Evolutionary conservation across 2,329 filamentous ascomycete genomes (phyloP).

Genomic region (Blastomyces parvus): DNA sequence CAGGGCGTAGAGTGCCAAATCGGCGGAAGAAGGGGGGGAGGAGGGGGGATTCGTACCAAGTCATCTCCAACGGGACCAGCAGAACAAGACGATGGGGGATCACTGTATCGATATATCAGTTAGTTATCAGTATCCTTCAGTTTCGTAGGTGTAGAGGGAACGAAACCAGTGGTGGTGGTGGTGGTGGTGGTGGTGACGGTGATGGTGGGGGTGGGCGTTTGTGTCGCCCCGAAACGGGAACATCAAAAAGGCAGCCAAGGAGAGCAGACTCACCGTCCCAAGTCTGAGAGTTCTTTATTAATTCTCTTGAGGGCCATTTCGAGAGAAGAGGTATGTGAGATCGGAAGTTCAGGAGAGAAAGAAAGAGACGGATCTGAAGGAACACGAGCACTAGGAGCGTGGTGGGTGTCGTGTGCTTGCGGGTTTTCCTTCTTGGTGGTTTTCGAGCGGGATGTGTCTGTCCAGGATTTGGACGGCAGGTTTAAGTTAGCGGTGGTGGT

Average conservation of each 20-base stretch:
- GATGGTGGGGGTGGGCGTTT: constrained; percentile 11
- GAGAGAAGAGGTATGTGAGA: constrained; percentile 15
- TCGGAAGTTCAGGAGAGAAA: constrained; percentile 3
- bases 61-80: constrained; percentile 95
- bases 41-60: constrained; percentile 91
- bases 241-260: constrained; percentile 6
- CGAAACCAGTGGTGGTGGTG: constrained; percentile 5
- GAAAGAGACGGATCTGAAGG: not conserved
- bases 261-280: constrained; percentile 38
- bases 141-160: not conserved
- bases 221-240: not conserved
- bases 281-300: constrained; percentile 46
- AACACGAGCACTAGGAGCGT: not conserved
- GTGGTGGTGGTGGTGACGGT: constrained; percentile 11
- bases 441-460: not conserved
- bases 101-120: constrained; percentile 48
- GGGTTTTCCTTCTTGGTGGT: not conserved
- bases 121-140: constrained; percentile 15
- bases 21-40: constrained; percentile 16
- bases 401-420: not conserved
- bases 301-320: constrained; percentile 45
- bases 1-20: constrained; percentile 17
- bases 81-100: constrained; percentile 97
- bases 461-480: constrained; percentile 2
- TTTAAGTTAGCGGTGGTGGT: not conserved